Conservation (phyloP, 2,329 filamentous ascomycete species). For the Macrophomina phaseolina region DNA sequence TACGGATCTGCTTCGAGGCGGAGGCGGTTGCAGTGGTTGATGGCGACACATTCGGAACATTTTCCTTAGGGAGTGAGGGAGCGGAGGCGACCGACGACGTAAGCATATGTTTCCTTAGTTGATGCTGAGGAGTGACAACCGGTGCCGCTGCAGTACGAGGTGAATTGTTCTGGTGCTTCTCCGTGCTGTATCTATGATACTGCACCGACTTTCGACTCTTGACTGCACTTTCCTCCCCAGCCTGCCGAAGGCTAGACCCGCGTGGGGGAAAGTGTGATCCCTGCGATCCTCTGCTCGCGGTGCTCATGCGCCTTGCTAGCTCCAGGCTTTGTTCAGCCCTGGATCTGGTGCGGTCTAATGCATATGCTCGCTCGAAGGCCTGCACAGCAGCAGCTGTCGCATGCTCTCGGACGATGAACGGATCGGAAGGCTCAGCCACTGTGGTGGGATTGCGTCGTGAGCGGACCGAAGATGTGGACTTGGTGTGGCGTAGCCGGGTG, state of each 20-base stretch:
- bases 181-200: conserved; percentile 25
- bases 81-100: conserved; percentile 3
- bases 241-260: conserved; percentile 37
- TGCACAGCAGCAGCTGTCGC: conserved; percentile 45
- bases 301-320: conserved; percentile 40
- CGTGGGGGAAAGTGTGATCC: conserved; percentile 46
- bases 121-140: conserved; percentile 17
- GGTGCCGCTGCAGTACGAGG: background rate
- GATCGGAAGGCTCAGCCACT: conserved; percentile 35
- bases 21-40: background rate
- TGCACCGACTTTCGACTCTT: conserved; percentile 26
- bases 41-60: conserved; percentile 32
- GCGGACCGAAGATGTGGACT: conserved; percentile 42
- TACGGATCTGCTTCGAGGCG: conserved; percentile 13
- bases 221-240: conserved; percentile 4
- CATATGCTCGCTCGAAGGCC: conserved; percentile 43
- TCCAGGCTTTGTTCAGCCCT: conserved; percentile 29
- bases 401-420: conserved; percentile 40
- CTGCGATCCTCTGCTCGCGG: conserved; percentile 42
- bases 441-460: conserved; percentile 29
- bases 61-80: background rate
- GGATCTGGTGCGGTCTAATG: conserved; percentile 32
- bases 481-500: conserved; percentile 45
- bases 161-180: conserved; percentile 1
- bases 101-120: conserved; percentile 26